Evolutionary conservation across 202 grass and related monocot genomes (phyloP), one percentile per base, ranked within the genome.

Genomic region (Digitaria exilis): DNA sequence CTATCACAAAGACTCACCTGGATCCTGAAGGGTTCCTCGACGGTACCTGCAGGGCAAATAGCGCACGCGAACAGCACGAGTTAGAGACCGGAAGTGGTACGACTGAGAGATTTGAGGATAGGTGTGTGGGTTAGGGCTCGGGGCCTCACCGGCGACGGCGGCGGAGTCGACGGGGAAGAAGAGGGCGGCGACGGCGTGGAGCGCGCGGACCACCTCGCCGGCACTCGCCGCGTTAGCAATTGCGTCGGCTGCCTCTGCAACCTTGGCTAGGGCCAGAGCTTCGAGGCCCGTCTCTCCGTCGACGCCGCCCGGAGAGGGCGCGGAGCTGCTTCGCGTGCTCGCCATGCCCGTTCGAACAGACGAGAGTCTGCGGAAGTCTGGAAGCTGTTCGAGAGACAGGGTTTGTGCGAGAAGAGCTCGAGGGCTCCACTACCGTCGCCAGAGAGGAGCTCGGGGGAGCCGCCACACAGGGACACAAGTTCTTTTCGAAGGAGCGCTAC

Each of bases 91-190:
- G 4, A 46, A 77, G 58, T 19, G 43, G 41, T 24, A 71, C 17
- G 30, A 66, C 13, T 1, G 62, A 75, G 60, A 82, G 15, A 63
- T 29, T 39, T 14, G 6, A 15, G 17, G 17, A 58, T 21, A 41
- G 41, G 26, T 18, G 46, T 15, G 32, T 45, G 39, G 71, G 24
- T 73, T 64, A 86, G 80, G 63, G 58, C 63, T 84, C 48, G 65
- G 35, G 46, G 81, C 50, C 82, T 76, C 58, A 98, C 96, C 85
- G 39, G 89, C 80, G 6, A 95, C 72, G 4, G 84, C 37, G 65
- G 87, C 81, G 29, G 89, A 93, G 76, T 96, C 87, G 52, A 98
- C 83, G 8, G 83, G 82, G 85, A 96, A 98, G 75, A 98, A 76
- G 85, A 88, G 85, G 72, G 71, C 75, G 9, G 91, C 89, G 4